Evolutionary conservation across 768 basidiomycete genomes (phyloP).

Genomic region (Auricularia sp.): DNA sequence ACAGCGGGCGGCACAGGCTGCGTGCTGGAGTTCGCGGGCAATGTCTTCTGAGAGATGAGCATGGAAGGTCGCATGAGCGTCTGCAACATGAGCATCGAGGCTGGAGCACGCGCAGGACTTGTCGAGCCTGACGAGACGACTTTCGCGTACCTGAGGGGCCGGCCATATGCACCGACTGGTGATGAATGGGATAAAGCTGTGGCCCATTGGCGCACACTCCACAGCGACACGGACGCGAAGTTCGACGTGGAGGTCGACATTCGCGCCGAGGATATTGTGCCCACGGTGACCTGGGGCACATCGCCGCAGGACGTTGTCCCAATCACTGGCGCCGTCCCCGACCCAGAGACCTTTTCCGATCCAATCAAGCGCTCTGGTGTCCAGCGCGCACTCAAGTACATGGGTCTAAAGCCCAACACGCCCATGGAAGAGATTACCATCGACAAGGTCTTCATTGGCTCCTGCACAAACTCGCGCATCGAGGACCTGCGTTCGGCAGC

Average conservation of each 20-base stretch:
- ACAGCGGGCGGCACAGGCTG: slow-evolving; percentile 91
- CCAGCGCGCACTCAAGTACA: slow-evolving; percentile 70
- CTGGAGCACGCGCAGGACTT: slow-evolving; percentile 88
- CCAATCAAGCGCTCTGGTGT: slow-evolving; percentile 57
- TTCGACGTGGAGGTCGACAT: slow-evolving; percentile 79
- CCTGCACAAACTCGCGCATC: slow-evolving; percentile 90
- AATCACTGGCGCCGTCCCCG: slow-evolving; percentile 73
- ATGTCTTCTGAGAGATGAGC: slow-evolving; percentile 70
- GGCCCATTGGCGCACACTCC: slow-evolving; percentile 77
- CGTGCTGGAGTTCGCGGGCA: slow-evolving; percentile 89
- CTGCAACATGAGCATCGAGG: slow-evolving; percentile 95
- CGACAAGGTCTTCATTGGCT: slow-evolving; percentile 90
- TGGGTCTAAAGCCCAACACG: slow-evolving; percentile 74
- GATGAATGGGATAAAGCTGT: slow-evolving; percentile 79
- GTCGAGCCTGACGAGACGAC: slow-evolving; percentile 87
- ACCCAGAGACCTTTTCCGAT: slow-evolving; percentile 58
- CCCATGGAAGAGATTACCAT: slow-evolving; percentile 69
- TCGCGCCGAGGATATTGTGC: slow-evolving; percentile 74
- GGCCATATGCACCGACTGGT: slow-evolving; percentile 65
- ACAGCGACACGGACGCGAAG: slow-evolving; percentile 70
- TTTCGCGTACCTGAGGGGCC: slow-evolving; percentile 70
- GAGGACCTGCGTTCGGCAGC: slow-evolving; percentile 87
- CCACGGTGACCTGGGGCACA: slow-evolving; percentile 89
- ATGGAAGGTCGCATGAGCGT: slow-evolving; percentile 90
- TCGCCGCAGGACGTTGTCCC: slow-evolving; percentile 82